Evolutionary conservation across 441 rosid genomes (phyloP).

Genomic region (Syzygium malaccense): DNA sequence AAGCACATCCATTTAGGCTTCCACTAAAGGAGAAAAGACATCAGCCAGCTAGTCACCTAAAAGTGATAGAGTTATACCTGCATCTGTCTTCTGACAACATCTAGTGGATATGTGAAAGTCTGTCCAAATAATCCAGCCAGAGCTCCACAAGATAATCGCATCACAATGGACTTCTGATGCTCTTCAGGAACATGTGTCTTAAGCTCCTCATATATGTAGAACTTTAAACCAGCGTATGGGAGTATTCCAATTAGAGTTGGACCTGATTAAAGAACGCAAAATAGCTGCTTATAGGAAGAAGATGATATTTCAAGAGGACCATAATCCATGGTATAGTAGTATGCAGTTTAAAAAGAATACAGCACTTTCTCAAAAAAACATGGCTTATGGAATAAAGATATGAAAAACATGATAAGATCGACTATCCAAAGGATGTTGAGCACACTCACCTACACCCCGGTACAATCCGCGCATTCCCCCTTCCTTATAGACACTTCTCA

Average conservation of each 20-base stretch:
- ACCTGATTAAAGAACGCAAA: slow-evolving; percentile 41
- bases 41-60: background rate
- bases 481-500: slow-evolving; percentile 66
- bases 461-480: slow-evolving; percentile 78
- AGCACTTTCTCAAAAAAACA: background rate
- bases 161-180: slow-evolving; percentile 70
- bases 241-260: slow-evolving; percentile 89
- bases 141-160: slow-evolving; percentile 96
- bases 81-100: slow-evolving; percentile 97
- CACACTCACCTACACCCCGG: slow-evolving; percentile 71
- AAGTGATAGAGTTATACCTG: slow-evolving; percentile 39
- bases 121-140: slow-evolving; percentile 92
- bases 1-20: background rate
- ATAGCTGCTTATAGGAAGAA: background rate
- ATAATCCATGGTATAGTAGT: background rate
- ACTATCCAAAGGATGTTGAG: background rate
- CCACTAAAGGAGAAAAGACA: background rate
- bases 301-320: background rate
- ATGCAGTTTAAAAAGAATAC: background rate
- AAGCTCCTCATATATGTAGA: slow-evolving; percentile 81
- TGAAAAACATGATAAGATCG: too few species aligned
- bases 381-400: background rate
- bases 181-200: slow-evolving; percentile 90
- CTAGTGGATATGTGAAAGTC: slow-evolving; percentile 87
- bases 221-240: slow-evolving; percentile 92